Base-by-base conservation (phyloP, 2,329 filamentous ascomycete species). In the Colletotrichum abscissum region DNA sequence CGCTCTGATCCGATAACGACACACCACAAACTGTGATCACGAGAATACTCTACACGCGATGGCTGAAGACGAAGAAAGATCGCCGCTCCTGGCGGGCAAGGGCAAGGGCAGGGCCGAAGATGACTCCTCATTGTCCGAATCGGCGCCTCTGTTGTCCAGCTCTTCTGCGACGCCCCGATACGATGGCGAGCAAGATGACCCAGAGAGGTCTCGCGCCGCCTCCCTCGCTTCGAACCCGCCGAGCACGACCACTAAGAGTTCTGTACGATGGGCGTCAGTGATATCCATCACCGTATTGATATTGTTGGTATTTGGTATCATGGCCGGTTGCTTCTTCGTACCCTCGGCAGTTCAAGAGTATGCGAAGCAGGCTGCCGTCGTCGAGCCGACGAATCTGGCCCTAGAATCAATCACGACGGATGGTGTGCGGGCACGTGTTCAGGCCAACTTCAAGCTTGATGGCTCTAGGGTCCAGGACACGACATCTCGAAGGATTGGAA, bases 271-370 rank as follows among this genome's bases (percentile, higher is more conserved):
- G 94, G 92, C 94, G 9, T 96, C 93, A 49, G 86, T 95, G 38
- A 87, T 97, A 49, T 93, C 95, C 35, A 90, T 98, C 74, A 77
- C 88, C 1, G 70, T 93, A 2, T 84, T 98, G 9, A 93, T 89
- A 62, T 76, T 90, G 1, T 78, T 92, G 7, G 86, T 92, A 6
- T 78, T 96, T 26, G 81, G 88, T 33, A 94, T 97, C 77, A 91
- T 98, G 72, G 83, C 93, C 19, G 85, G 96, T 69, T 94, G 92
- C 19, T 98, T 98, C 83, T 89, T 97, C 67, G 90, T 93, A 0
- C 95, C 96, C 2, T 91, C 93, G 19, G 90, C 92, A 8, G 90
- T 97, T 12, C 91, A 97, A 82, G 90, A 94, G 80, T 99, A 99
- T 82, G 94, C 93, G 62, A 93, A 96, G 82, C 88, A 95, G 81